These are phyloP conservation scores for Cryphonectria carpinicola DNA, from an alignment of 2,329 filamentous ascomycete genomes.

Conservation along the genomic window DNA sequence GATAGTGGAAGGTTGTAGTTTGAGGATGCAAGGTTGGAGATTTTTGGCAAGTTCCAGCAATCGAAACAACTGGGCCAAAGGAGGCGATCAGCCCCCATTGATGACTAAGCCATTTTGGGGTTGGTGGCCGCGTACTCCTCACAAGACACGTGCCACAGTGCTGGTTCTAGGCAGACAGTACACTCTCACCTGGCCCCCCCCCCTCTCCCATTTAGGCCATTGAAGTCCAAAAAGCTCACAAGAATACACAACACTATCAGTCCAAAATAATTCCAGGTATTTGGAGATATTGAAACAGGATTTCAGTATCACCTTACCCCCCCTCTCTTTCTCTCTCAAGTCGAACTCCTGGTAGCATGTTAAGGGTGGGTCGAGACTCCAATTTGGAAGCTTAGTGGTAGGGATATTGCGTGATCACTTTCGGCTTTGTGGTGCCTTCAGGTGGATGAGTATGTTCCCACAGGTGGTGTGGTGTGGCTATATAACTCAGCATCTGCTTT, in stretches of 20 bases:
- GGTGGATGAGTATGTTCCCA: not conserved
- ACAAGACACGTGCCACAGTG: not conserved
- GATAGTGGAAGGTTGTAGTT: slow-evolving; percentile 6
- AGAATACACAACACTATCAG: not conserved
- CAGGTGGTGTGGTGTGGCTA: not conserved
- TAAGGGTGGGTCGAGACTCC: not conserved
- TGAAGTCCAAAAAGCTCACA: not conserved
- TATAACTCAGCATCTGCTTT: not conserved
- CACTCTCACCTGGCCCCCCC: not conserved
- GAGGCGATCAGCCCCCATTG: not conserved
- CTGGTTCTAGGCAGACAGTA: not conserved
- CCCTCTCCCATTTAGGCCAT: not conserved
- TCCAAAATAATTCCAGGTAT: not conserved
- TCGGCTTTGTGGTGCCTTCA: not conserved
- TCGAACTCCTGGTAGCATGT: not conserved
- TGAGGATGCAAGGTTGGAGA: slow-evolving; percentile 13
- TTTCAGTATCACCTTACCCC: not conserved
- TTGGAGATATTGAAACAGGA: not conserved
- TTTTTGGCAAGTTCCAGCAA: slow-evolving; percentile 12
- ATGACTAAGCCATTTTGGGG: not conserved
- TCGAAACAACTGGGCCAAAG: not conserved
- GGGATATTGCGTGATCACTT: not conserved
- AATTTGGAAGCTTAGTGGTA: not conserved
- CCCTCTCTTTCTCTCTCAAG: not conserved
- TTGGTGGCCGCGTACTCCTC: not conserved